A percentile compares a stretch with the other conserved stretches of the same genome.
These are phyloP conservation scores for Psilocybe mexicana DNA, from an alignment of 1,284 basidiomycete genomes.

Conservation along the genomic window DNA sequence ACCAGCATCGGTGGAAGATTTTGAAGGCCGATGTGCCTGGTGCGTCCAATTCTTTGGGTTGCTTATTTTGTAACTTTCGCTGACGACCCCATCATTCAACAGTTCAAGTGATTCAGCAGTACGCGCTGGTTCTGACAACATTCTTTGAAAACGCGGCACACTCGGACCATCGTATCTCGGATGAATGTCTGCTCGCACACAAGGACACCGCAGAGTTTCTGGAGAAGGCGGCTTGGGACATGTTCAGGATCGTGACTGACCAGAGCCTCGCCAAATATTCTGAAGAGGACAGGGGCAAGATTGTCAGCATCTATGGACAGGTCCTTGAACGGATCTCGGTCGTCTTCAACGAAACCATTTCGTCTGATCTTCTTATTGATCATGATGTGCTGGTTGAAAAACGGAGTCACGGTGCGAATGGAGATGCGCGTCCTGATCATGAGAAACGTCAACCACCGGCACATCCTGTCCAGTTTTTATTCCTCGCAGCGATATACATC, in stretches of 20 bases:
- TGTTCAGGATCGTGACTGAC: not conserved
- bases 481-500: not conserved
- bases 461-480: not conserved
- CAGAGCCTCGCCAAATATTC: not conserved
- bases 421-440: not conserved
- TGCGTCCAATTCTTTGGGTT: not conserved
- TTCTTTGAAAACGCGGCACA: not conserved
- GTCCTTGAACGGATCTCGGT: not conserved
- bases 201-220: not conserved
- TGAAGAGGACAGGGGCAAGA: not conserved
- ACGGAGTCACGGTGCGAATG: no score
- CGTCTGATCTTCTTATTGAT: not conserved
- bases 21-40: not conserved
- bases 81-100: not conserved
- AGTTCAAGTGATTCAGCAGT: not conserved
- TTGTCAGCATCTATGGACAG: not conserved
- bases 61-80: not conserved
- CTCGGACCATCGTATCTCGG: not conserved
- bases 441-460: not conserved
- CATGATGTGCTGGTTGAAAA: not conserved
- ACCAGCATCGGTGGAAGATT: slow-evolving; percentile 1
- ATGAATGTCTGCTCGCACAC: not conserved
- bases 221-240: slow-evolving; percentile 3
- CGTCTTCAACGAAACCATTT: not conserved
- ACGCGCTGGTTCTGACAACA: not conserved